Conservation (phyloP, 176 grass and related monocot genomes). For the Tuctoria greenei region DNA sequence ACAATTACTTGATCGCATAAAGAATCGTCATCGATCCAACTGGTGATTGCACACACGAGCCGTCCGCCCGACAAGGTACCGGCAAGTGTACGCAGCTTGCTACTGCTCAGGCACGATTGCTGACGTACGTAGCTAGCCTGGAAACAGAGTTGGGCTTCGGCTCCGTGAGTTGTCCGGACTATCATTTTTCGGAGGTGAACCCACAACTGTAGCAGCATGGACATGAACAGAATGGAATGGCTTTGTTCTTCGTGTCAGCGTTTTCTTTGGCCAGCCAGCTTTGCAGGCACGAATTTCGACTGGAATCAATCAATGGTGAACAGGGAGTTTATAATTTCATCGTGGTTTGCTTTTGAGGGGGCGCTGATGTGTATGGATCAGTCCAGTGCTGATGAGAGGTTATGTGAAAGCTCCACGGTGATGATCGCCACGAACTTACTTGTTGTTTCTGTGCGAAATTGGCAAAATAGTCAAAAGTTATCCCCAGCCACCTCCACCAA, state of each 20-base stretch:
- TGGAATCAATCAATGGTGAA: background rate
- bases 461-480: too few species aligned
- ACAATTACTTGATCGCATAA: background rate
- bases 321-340: background rate
- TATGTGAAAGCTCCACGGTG: too few species aligned
- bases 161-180: background rate
- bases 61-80: background rate
- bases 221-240: background rate
- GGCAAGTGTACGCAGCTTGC: background rate
- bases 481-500: too few species aligned
- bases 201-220: background rate
- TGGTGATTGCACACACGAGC: background rate
- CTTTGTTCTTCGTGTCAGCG: background rate
- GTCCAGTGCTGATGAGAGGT: background rate
- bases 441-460: too few species aligned
- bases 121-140: background rate
- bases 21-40: background rate
- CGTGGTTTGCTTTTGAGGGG: background rate
- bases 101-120: background rate
- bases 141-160: background rate
- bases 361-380: background rate
- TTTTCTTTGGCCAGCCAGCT: conserved; percentile 5
- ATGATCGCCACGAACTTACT: too few species aligned
- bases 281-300: background rate
- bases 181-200: background rate